Conservation (phyloP, 2,329 filamentous ascomycete genomes). For the Elsinoe batatas region DNA sequence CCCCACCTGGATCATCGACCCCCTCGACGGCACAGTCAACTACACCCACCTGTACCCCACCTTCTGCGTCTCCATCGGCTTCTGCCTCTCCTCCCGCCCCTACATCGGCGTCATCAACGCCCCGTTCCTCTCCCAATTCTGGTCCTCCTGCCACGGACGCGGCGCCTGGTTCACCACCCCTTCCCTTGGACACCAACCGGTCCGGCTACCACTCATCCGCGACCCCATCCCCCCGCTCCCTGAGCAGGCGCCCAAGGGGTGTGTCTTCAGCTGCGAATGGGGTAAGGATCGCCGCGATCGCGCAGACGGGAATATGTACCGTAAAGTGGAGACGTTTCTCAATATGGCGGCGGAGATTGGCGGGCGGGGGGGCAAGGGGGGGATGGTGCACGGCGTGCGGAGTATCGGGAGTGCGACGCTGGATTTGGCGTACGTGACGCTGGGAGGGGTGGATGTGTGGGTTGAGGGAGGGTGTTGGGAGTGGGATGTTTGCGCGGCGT, state of each 20-base stretch:
- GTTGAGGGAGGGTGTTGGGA: conserved; percentile 72
- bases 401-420: conserved; percentile 64
- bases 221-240: conserved; percentile 56
- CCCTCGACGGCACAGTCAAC: conserved; percentile 71
- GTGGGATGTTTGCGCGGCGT: conserved; percentile 70
- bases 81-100: conserved; percentile 50
- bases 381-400: conserved; percentile 69
- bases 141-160: conserved; percentile 54
- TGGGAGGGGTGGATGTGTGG: conserved; percentile 70
- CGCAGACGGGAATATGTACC: conserved; percentile 56
- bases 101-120: conserved; percentile 63
- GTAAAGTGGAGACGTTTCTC: conserved; percentile 65
- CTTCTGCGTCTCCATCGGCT: conserved; percentile 70
- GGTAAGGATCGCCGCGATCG: conserved; percentile 63
- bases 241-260: conserved; percentile 53
- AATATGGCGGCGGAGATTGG: conserved; percentile 62
- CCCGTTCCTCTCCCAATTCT: conserved; percentile 59
- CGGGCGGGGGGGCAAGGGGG: conserved; percentile 54
- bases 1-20: conserved; percentile 69
- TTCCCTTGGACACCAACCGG: conserved; percentile 43
- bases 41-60: conserved; percentile 72
- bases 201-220: conserved; percentile 52
- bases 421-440: conserved; percentile 64
- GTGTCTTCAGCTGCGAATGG: conserved; percentile 69
- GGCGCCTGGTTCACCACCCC: conserved; percentile 51